Conservation (phyloP, 345 rosid species). For the Citrus reticulata region DNA sequence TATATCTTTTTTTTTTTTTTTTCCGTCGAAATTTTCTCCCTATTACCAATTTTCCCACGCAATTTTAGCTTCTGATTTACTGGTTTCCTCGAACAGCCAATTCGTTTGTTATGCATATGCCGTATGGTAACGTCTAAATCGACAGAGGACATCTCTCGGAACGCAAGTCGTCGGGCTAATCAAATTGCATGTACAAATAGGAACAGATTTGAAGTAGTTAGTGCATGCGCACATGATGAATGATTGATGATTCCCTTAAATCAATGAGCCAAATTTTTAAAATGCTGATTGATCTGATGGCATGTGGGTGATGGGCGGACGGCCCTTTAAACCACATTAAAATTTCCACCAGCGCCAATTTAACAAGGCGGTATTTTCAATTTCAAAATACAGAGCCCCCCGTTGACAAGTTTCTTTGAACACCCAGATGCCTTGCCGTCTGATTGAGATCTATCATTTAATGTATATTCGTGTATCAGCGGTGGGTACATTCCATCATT, state of each 20-base stretch:
- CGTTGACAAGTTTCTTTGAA: too few relatives aligned
- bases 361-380: not conserved
- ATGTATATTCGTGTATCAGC: not conserved
- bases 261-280: too few relatives aligned
- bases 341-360: not conserved
- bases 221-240: not conserved
- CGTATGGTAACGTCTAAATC: too few relatives aligned
- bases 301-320: not conserved
- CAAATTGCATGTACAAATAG: not conserved
- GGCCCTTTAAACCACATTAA: not conserved
- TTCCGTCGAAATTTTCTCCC: not conserved
- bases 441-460: not conserved
- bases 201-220: not conserved
- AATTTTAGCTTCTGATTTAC: not conserved
- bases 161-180: not conserved
- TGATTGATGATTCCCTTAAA: too few relatives aligned
- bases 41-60: not conserved
- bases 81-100: not conserved
- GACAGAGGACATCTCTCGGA: not conserved
- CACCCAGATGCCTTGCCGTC: not conserved
- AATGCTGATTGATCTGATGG: too few relatives aligned
- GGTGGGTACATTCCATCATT: constrained; percentile 7
- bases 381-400: not conserved
- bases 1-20: too few relatives aligned
- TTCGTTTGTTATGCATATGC: too few relatives aligned